Conservation (phyloP, 768 basidiomycete species). For the Lyophyllum shimeji region DNA sequence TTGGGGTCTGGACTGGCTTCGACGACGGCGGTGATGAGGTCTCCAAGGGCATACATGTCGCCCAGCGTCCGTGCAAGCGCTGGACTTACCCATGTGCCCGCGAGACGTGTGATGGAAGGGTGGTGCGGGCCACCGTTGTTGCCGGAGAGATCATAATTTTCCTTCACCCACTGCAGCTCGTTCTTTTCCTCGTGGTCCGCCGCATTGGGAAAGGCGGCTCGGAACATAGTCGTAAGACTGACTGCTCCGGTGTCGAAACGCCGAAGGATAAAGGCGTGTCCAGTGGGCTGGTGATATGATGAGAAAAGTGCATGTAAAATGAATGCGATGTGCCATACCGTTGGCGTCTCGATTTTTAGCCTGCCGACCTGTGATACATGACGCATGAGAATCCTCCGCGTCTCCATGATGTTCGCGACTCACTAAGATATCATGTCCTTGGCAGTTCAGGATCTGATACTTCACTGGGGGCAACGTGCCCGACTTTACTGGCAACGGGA, state of each 20-base stretch:
- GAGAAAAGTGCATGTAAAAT: constrained; percentile 15
- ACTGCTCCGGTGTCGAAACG: constrained; percentile 93
- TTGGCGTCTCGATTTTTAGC: constrained; percentile 80
- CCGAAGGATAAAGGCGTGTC: constrained; percentile 92
- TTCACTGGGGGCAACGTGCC: constrained; percentile 71
- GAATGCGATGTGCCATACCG: constrained; percentile 47
- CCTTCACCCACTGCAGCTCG: constrained; percentile 84
- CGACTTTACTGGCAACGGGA: constrained; percentile 30
- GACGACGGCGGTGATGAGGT: constrained; percentile 64
- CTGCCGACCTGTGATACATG: constrained; percentile 64
- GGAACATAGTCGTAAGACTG: constrained; percentile 94
- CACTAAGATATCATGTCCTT: constrained; percentile 78
- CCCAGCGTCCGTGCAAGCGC: constrained; percentile 68
- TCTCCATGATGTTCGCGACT: constrained; percentile 1
- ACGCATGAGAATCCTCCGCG: constrained; percentile 1
- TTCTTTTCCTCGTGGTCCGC: constrained; percentile 72
- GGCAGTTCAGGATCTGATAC: constrained; percentile 88
- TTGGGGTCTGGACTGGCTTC: constrained; percentile 77
- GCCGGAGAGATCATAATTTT: constrained; percentile 69
- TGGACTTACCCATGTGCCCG: constrained; percentile 84
- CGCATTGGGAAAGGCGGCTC: constrained; percentile 87
- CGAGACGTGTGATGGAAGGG: constrained; percentile 66
- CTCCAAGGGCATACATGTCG: constrained; percentile 58
- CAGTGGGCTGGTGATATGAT: constrained; percentile 48
- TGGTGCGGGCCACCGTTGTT: constrained; percentile 75